phyloP scores from a whole-genome alignment of 108 stramenopile species.

The Parmales sp. region DNA sequence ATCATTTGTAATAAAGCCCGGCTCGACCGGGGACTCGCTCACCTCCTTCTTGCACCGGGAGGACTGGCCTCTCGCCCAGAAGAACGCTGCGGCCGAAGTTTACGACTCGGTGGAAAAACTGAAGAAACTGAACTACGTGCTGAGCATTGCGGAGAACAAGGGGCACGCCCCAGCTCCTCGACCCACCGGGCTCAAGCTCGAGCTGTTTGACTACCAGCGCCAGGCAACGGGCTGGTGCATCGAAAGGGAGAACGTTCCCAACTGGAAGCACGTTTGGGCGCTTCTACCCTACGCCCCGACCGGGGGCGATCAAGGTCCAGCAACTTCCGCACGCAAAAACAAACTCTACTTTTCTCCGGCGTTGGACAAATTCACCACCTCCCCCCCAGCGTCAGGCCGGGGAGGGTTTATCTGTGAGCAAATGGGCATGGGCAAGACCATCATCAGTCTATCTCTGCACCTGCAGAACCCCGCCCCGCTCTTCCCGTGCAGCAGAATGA shows the following conservation, averaged over 20 bases:
- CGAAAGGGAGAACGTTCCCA: conserved; percentile 28
- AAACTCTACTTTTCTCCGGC: conserved; percentile 29
- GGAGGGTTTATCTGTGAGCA: conserved; percentile 39
- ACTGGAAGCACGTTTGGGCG: conserved; percentile 29
- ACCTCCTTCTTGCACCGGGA: neutral
- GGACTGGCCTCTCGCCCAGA: neutral
- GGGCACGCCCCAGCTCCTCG: conserved; percentile 22
- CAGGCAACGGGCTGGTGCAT: conserved; percentile 35
- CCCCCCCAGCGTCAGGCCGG: conserved; percentile 14
- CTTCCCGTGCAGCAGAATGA: conserved; percentile 7
- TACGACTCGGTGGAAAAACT: neutral
- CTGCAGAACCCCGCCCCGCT: conserved; percentile 38
- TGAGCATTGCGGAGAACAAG: conserved; percentile 2
- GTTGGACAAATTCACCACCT: conserved; percentile 12
- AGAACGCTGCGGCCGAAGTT: neutral
- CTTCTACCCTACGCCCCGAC: conserved; percentile 19
- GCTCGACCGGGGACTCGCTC: neutral
- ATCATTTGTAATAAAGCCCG: neutral
- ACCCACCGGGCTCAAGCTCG: conserved; percentile 27
- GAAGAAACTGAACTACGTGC: neutral
- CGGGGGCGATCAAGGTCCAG: neutral
- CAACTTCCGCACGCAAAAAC: neutral
- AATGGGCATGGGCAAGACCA: conserved; percentile 27
- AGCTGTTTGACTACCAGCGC: conserved; percentile 33
- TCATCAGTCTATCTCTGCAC: conserved; percentile 35